Evolutionary conservation across 2,329 filamentous ascomycete genomes (phyloP), one percentile per base, ranked within the genome.

Genomic region (Cercospora sp.): DNA sequence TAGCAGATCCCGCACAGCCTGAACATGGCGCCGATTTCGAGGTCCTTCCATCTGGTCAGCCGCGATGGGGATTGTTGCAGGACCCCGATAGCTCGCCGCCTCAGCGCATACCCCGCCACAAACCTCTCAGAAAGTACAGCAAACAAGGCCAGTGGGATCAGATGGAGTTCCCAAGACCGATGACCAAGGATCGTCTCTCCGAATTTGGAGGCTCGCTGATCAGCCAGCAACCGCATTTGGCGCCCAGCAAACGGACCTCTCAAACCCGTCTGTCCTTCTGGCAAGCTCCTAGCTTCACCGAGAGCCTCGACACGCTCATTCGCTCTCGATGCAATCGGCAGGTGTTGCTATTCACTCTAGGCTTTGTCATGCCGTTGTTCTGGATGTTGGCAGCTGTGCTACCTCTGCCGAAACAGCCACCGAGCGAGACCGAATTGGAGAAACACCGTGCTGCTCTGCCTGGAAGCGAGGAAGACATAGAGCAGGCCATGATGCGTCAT

Each of bases 311-410:
- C 65, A 77, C 74, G 3, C 69, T 79, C 13, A 64, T 79, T 39
- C 70, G 71, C 30, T 75, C 72, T 10, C 73, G 75, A 20, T 74
- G 77, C 62, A 79, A 79, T 55, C 70, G 77, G 5, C 78, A 80
- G 59, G 76, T 79, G 45, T 67, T 79, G 8, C 70, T 78, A 20
- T 80, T 80, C 68, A 72, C 72, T 16, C 68, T 78, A 7, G 78
- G 78, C 33, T 80, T 80, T 70, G 58, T 79, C 5, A 75, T 74
- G 60, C 78, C 78, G 3, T 51, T 78, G 2, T 69, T 76, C 45
- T 79, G 78, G 78, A 77, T 79, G 69, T 33, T 79, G 1, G 78
- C 72, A 5, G 77, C 78, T 1, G 66, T 78, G 1, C 69, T 80
- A 30, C 78, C 78, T 8, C 66, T 80, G 26, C 78, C 78, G 8